A percentile compares a stretch with the other conserved stretches of the same genome.
phyloP scores from a whole-genome alignment of 805 yeast genomes.

The Candida incommunis region DNA sequence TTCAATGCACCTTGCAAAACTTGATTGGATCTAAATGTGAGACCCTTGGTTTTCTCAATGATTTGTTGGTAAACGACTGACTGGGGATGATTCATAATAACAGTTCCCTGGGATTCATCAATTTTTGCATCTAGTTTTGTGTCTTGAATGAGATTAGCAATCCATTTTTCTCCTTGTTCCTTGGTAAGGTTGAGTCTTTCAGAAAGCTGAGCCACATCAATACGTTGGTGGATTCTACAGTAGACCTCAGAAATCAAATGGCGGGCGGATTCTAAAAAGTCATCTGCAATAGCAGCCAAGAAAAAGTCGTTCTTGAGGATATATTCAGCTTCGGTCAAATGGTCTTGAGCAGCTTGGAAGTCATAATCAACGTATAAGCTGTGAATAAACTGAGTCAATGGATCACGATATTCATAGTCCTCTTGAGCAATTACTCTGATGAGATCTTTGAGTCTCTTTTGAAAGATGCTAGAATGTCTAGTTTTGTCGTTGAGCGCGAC shows the following conservation, averaged over 20 bases:
- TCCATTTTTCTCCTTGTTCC: conserved; percentile 39
- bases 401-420: conserved; percentile 50
- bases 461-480: conserved; percentile 21
- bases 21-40: conserved; percentile 46
- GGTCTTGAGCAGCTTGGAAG: conserved; percentile 36
- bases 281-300: conserved; percentile 27
- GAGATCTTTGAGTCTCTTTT: conserved; percentile 43
- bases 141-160: conserved; percentile 35
- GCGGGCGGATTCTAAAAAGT: conserved; percentile 33
- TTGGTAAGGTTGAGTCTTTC: conserved; percentile 28
- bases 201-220: conserved; percentile 33
- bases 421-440: conserved; percentile 46
- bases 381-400: conserved; percentile 42
- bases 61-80: conserved; percentile 53
- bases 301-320: conserved; percentile 45
- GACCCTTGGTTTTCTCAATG: conserved; percentile 51
- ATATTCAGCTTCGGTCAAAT: conserved; percentile 33
- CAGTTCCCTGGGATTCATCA: conserved; percentile 35
- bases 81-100: conserved; percentile 39
- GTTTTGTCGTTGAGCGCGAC: conserved; percentile 18
- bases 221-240: conserved; percentile 37
- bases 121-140: conserved; percentile 40
- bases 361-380: conserved; percentile 45
- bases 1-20: conserved; percentile 29
- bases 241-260: conserved; percentile 39